These are phyloP conservation scores for Nothophoma quercina DNA, from an alignment of 2,329 filamentous ascomycete species.

Conservation along the genomic window DNA sequence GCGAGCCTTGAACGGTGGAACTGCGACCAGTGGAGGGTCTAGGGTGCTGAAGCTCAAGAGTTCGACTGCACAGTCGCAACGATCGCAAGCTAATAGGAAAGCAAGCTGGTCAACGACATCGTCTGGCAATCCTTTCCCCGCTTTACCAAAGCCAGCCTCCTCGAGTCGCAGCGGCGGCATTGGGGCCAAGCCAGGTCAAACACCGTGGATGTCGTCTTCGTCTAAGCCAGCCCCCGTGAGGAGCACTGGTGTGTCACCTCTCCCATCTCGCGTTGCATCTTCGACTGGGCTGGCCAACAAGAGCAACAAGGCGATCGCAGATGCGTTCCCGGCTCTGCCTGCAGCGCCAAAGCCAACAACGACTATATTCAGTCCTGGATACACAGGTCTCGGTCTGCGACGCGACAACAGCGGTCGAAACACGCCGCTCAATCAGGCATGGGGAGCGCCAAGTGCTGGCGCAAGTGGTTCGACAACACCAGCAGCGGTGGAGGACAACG, in stretches of 20 bases:
- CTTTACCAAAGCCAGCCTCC: slow-evolving; percentile 37
- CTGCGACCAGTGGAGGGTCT: slow-evolving; percentile 62
- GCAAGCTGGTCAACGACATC: slow-evolving; percentile 64
- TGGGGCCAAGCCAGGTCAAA: slow-evolving; percentile 47
- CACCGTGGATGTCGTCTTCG: slow-evolving; percentile 47
- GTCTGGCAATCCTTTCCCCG: slow-evolving; percentile 43
- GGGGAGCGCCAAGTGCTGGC: slow-evolving; percentile 45
- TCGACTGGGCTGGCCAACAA: slow-evolving; percentile 39
- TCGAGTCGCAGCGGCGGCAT: slow-evolving; percentile 31
- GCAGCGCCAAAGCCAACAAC: slow-evolving; percentile 74
- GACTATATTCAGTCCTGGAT: slow-evolving; percentile 60
- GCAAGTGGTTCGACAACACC: slow-evolving; percentile 34
- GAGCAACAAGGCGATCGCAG: slow-evolving; percentile 42
- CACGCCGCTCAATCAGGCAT: slow-evolving; percentile 49
- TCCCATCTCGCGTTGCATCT: slow-evolving; percentile 44
- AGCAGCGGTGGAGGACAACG: slow-evolving; percentile 31
- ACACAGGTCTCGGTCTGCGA: slow-evolving; percentile 55
- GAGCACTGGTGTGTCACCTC: slow-evolving; percentile 42
- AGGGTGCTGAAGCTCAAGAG: slow-evolving; percentile 74
- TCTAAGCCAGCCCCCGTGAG: slow-evolving; percentile 26
- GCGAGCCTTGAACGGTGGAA: slow-evolving; percentile 47
- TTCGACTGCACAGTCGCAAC: slow-evolving; percentile 72
- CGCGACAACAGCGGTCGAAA: slow-evolving; percentile 52
- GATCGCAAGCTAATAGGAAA: slow-evolving; percentile 63
- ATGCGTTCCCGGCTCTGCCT: slow-evolving; percentile 85